These are phyloP conservation scores for Trypanosoma melophagium DNA, from an alignment of 208 protist genomes.

Conservation along the genomic window DNA sequence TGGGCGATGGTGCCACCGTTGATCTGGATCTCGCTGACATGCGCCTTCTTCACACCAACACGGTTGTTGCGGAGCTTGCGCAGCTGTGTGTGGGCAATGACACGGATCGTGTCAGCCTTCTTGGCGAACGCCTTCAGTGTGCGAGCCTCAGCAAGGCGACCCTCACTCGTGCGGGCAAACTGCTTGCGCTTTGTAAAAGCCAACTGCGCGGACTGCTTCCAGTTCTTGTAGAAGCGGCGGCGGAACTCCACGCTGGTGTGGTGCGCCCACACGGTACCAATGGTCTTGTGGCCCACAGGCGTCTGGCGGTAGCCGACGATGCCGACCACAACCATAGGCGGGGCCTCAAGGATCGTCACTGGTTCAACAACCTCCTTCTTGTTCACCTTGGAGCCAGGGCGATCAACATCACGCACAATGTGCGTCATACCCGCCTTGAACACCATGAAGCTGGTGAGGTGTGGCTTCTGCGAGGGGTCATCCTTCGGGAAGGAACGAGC, in stretches of 20 bases:
- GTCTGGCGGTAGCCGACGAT: constrained; percentile 99
- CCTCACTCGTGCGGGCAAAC: constrained; percentile 82
- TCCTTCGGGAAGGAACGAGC: constrained; percentile 96
- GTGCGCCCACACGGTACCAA: constrained; percentile 98
- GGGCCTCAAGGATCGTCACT: constrained; percentile 98
- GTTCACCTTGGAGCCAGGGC: constrained; percentile 94
- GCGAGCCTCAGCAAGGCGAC: constrained; percentile 81
- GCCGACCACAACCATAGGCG: constrained; percentile 98
- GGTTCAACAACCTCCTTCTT: constrained; percentile 99
- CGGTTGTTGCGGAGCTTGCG: constrained; percentile 97
- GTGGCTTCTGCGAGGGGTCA: constrained; percentile 89
- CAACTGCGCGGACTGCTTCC: constrained; percentile 97
- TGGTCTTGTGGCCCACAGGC: constrained; percentile 94
- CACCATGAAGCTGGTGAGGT: constrained; percentile 98
- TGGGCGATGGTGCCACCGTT: constrained; percentile 97
- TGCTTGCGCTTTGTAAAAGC: constrained; percentile 96
- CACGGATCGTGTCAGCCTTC: constrained; percentile 96
- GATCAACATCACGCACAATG: constrained; percentile 98
- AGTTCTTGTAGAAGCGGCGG: constrained; percentile 99
- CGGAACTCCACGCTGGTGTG: constrained; percentile 94
- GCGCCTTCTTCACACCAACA: constrained; percentile 97
- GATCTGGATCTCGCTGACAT: constrained; percentile 99
- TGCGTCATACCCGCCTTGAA: constrained; percentile 99
- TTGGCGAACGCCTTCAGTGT: constrained; percentile 95
- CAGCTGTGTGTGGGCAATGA: constrained; percentile 98